These are phyloP conservation scores for Dioszegia aurantiaca DNA, from an alignment of 768 basidiomycete species.

Conservation along the genomic window DNA sequence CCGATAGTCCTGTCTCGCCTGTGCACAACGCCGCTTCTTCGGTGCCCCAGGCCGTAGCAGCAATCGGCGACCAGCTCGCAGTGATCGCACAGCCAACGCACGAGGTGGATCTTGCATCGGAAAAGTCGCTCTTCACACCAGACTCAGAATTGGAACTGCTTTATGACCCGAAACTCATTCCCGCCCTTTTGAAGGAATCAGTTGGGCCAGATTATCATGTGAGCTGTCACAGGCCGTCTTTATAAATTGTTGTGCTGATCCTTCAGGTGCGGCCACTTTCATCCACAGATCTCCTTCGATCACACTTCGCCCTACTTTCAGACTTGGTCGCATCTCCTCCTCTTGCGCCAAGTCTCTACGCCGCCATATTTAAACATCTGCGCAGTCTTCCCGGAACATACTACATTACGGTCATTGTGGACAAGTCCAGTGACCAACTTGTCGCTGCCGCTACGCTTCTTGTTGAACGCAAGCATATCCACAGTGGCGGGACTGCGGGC, in stretches of 20 bases:
- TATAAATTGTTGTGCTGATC: constrained; percentile 1
- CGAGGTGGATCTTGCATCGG: neutral
- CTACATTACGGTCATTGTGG: constrained; percentile 78
- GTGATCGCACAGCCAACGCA: neutral
- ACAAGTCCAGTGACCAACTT: constrained; percentile 69
- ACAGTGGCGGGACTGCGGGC: constrained; percentile 74
- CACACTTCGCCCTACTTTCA: constrained; percentile 74
- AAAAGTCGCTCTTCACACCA: constrained; percentile 56
- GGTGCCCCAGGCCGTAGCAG: neutral
- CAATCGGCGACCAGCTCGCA: neutral
- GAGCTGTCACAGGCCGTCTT: constrained; percentile 49
- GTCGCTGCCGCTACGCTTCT: constrained; percentile 80
- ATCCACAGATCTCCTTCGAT: constrained; percentile 74
- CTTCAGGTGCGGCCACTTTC: constrained; percentile 72
- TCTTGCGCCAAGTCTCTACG: constrained; percentile 68
- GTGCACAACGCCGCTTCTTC: too few relatives aligned
- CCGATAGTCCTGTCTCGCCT: constrained; percentile 8
- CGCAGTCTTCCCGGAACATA: constrained; percentile 59
- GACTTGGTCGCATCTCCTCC: constrained; percentile 70
- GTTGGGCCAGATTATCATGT: constrained; percentile 70
- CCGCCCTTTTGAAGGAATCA: constrained; percentile 61
- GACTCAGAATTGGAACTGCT: constrained; percentile 71
- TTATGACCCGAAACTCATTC: constrained; percentile 71
- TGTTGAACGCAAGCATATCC: constrained; percentile 90
- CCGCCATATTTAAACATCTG: constrained; percentile 56